Evolutionary conservation across 2,329 filamentous ascomycete species (phyloP).

Genomic region (Cercospora nicotianae): DNA sequence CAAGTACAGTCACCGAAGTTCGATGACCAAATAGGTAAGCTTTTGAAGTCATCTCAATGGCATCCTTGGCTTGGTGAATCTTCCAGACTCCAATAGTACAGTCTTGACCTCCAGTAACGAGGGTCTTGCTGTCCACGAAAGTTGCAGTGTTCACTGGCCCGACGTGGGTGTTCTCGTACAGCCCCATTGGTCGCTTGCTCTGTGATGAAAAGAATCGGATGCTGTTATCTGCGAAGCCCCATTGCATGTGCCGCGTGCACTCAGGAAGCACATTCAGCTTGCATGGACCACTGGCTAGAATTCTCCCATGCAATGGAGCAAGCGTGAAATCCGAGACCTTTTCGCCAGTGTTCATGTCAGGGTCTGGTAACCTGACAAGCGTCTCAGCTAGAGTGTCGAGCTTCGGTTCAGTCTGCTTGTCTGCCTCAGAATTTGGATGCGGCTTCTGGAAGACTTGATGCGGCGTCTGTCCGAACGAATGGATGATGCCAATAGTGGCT

Average conservation of each 20-base stretch:
- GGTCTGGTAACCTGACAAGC: slow-evolving; percentile 74
- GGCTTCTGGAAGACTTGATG: slow-evolving; percentile 86
- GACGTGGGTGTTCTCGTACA: slow-evolving; percentile 92
- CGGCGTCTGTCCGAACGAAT: slow-evolving; percentile 97
- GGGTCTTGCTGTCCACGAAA: slow-evolving; percentile 84
- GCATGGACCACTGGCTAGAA: slow-evolving; percentile 81
- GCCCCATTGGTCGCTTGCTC: slow-evolving; percentile 78
- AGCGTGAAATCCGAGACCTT: slow-evolving; percentile 77
- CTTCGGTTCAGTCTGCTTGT: slow-evolving; percentile 61
- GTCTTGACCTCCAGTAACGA: slow-evolving; percentile 89
- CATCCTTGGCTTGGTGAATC: slow-evolving; percentile 60
- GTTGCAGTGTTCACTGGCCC: slow-evolving; percentile 81
- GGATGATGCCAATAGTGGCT: slow-evolving; percentile 91
- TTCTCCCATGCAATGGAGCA: slow-evolving; percentile 74
- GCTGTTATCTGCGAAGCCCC: slow-evolving; percentile 92
- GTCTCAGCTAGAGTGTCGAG: slow-evolving; percentile 77
- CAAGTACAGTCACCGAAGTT: slow-evolving; percentile 75
- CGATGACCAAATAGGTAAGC: slow-evolving; percentile 89
- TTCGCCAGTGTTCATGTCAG: slow-evolving; percentile 74
- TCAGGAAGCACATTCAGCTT: slow-evolving; percentile 80
- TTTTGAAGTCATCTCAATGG: slow-evolving; percentile 74
- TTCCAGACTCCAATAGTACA: slow-evolving; percentile 86
- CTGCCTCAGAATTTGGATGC: slow-evolving; percentile 69
- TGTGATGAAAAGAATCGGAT: slow-evolving; percentile 90
- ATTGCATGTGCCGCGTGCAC: slow-evolving; percentile 91